Conservation (phyloP, 1,284 basidiomycete species). For the Cutaneotrichosporon sp. region DNA sequence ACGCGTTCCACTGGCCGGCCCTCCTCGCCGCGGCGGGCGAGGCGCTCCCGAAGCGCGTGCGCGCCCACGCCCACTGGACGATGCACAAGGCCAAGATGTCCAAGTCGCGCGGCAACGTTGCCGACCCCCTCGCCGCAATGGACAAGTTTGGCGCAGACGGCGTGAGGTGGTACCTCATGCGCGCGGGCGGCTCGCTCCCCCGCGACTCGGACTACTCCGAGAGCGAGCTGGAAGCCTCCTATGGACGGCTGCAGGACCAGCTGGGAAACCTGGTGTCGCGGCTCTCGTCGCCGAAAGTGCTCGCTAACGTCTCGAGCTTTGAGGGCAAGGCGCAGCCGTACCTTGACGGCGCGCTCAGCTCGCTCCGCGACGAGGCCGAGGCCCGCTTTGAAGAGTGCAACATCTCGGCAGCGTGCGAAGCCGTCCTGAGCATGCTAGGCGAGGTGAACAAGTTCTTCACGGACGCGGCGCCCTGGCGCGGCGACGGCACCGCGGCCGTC, state of each 20-base stretch:
- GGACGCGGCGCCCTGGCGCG: conserved; percentile 67
- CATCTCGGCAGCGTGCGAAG: conserved; percentile 40
- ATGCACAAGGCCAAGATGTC: conserved; percentile 86
- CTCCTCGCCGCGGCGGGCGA: conserved; percentile 75
- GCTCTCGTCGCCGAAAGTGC: conserved; percentile 55
- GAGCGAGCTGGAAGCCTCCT: conserved; percentile 65
- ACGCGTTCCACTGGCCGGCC: conserved; percentile 87
- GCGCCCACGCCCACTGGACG: conserved; percentile 92
- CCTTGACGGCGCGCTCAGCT: conserved; percentile 29
- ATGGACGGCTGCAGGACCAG: conserved; percentile 66
- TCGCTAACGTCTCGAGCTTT: conserved; percentile 50
- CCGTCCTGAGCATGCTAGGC: conserved; percentile 44
- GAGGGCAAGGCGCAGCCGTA: conserved; percentile 26
- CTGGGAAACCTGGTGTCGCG: conserved; percentile 79
- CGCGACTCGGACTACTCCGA: conserved; percentile 80
- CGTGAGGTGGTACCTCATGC: conserved; percentile 77
- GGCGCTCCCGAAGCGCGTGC: conserved; percentile 65
- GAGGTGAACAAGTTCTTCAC: conserved; percentile 72
- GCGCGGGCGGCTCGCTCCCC: conserved; percentile 73
- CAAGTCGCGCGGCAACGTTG: conserved; percentile 86
- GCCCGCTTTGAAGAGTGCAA: conserved; percentile 37
- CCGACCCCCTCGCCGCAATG: conserved; percentile 77
- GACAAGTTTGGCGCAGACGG: conserved; percentile 69
- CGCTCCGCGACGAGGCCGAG: conserved; percentile 33
- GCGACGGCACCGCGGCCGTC: conserved; percentile 51